phyloP scores from a whole-genome alignment of 139 green algal genomes.

The Coccomyxa sp. region DNA sequence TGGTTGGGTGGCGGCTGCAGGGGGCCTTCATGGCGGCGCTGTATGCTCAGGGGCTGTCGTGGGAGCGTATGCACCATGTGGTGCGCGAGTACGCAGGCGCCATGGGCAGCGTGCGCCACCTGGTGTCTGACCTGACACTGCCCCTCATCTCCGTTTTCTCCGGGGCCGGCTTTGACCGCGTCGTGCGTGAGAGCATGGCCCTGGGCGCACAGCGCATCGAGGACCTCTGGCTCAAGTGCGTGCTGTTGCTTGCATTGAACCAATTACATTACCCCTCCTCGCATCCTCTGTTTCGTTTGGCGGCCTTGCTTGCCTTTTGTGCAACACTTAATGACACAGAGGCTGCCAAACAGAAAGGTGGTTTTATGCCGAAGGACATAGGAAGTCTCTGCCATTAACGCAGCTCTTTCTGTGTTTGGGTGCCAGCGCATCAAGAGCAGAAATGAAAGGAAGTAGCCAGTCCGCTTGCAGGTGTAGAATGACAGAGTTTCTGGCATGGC shows the following conservation, averaged over 20 bases:
- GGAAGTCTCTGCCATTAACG: too few species aligned
- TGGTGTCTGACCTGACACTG: slow-evolving; percentile 73
- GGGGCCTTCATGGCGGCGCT: slow-evolving; percentile 77
- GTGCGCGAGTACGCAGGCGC: slow-evolving; percentile 49
- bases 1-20: slow-evolving; percentile 6
- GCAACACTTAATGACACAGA: too few species aligned
- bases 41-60: slow-evolving; percentile 52
- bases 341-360: too few species aligned
- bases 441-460: too few species aligned
- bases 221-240: slow-evolving; percentile 70
- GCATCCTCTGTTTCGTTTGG: too few species aligned
- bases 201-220: slow-evolving; percentile 50
- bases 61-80: slow-evolving; percentile 40
- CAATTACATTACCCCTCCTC: not conserved
- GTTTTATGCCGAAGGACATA: too few species aligned
- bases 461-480: too few species aligned
- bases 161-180: slow-evolving; percentile 50
- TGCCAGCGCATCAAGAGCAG: too few species aligned
- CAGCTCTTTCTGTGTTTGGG: too few species aligned
- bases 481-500: too few species aligned
- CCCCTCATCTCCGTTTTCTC: slow-evolving; percentile 68
- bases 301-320: too few species aligned
- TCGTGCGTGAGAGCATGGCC: slow-evolving; percentile 35
- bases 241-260: not conserved
- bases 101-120: slow-evolving; percentile 56